Base-by-base conservation (phyloP, 179 eudicot genomes). In the Patellifolia procumbens region DNA sequence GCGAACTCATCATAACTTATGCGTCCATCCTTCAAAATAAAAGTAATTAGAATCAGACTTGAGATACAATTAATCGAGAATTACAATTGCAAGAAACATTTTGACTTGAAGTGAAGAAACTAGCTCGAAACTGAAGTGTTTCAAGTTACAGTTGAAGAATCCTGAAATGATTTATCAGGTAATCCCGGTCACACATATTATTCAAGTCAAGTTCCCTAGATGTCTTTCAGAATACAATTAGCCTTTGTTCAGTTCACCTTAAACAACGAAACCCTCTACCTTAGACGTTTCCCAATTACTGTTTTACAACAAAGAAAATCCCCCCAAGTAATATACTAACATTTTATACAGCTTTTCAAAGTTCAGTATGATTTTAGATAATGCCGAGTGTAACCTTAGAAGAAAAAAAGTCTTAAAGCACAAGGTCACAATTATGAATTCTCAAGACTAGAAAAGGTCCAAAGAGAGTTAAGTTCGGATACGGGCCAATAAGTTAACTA, bases 1-100 rank as follows among this genome's bases (percentile, higher is more conserved):
- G 88, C 81, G 73, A 91, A 91, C 67, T 91, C 95, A 29, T 87
- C 92, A 51, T 87, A 91, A 61, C 95, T 91, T 76, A 91, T 91
- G 53, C 91, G 87, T 22, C 96, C 96, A 74, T 91, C 96, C 95
- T 91, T 58, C 74, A 69, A 45, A 62, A 15, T n/a, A 53, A 76
- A 68, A 16, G 73, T 26, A 58, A 46, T 5, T 19, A 63, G 11
- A 39, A 65, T 42, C 43, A 52, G 45, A 16, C 4, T 13, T 45
- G 7, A 39, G 32, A 68, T 13, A 35, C 39, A n/a, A 15, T 22
- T 16, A 37, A 51, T 22, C 7, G 13, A 5, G 32, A 2, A 35
- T 32, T 37, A 39, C 31, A 56, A 56, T 24, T 26, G 10, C 61
- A 56, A 1, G 29, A 56, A 56, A 56, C 29, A 56, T 22, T 7